These are phyloP conservation scores for Talaromyces sp. DNA, from an alignment of 2,329 filamentous ascomycete species.

Conservation along the genomic window DNA sequence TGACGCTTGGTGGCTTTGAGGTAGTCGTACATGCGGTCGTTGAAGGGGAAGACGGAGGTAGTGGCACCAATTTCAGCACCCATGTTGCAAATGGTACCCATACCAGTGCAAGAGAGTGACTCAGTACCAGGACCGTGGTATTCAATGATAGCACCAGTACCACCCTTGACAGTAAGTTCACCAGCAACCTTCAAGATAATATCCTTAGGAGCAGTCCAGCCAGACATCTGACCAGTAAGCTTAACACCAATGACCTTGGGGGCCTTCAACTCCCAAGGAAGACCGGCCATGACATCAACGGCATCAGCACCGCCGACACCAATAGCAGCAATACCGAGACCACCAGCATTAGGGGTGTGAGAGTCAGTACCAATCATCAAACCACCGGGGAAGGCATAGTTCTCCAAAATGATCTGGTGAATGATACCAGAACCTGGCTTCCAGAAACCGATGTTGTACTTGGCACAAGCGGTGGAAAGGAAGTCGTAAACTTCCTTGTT, in stretches of 20 bases:
- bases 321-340: conserved; percentile 90
- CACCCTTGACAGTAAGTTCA: conserved; percentile 95
- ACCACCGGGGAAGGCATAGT: conserved; percentile 98
- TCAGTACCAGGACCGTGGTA: conserved; percentile 66
- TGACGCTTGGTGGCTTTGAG: conserved; percentile 84
- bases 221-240: conserved; percentile 81
- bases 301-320: conserved; percentile 98
- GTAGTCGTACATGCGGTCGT: conserved; percentile 97
- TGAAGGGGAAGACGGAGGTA: conserved; percentile 95
- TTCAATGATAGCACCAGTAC: conserved; percentile 75
- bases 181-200: conserved; percentile 97
- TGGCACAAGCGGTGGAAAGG: conserved; percentile 85
- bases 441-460: conserved; percentile 99
- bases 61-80: conserved; percentile 67
- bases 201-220: conserved; percentile 94
- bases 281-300: conserved; percentile 95
- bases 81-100: conserved; percentile 76
- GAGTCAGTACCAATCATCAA: conserved; percentile 97
- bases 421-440: conserved; percentile 98
- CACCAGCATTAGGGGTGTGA: conserved; percentile 95
- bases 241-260: conserved; percentile 96
- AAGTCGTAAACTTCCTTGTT: conserved; percentile 99
- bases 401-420: conserved; percentile 97
- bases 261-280: conserved; percentile 97
- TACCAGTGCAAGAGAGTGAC: conserved; percentile 74